Evolutionary conservation across 768 basidiomycete genomes (phyloP).

Genomic region (Kwoniella newhampshirensis): DNA sequence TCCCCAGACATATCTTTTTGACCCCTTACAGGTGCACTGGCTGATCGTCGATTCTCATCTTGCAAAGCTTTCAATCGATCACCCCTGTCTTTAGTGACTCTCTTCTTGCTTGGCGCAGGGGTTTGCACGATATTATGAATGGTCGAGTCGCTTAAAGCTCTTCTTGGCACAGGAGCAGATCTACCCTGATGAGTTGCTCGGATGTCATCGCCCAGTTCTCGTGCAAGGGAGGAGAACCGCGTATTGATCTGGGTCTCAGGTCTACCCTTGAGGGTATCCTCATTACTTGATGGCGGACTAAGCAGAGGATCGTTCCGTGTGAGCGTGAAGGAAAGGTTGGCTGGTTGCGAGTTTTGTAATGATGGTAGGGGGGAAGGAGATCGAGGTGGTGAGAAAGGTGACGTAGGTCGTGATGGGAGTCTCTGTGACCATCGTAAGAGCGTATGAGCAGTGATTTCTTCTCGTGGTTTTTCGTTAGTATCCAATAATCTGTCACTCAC

Average conservation of each 20-base stretch:
- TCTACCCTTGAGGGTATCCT: neutral
- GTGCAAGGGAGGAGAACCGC: conserved; percentile 17
- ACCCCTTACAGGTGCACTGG: conserved; percentile 28
- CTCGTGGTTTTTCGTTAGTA: neutral
- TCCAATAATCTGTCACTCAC: conserved; percentile 22
- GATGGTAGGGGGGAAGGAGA: conserved; percentile 47
- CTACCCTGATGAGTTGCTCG: conserved; percentile 1
- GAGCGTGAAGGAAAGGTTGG: conserved; percentile 40
- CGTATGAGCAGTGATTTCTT: neutral
- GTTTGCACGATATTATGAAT: conserved; percentile 25
- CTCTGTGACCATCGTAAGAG: neutral
- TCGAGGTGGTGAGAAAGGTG: conserved; percentile 44
- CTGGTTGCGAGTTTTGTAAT: conserved; percentile 12
- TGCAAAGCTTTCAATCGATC: conserved; percentile 7
- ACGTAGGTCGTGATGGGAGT: conserved; percentile 28
- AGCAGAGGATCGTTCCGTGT: conserved; percentile 35
- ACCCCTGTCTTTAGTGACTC: neutral
- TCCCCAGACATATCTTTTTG: conserved; percentile 28
- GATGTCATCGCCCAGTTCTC: conserved; percentile 19
- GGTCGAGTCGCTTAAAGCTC: conserved; percentile 34
- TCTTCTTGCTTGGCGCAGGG: neutral
- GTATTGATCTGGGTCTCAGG: conserved; percentile 2
- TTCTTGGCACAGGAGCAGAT: conserved; percentile 3
- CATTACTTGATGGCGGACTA: conserved; percentile 31
- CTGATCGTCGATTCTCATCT: conserved; percentile 15